phyloP scores from a whole-genome alignment of 2,329 filamentous ascomycete genomes.

The Claviceps paspali region DNA sequence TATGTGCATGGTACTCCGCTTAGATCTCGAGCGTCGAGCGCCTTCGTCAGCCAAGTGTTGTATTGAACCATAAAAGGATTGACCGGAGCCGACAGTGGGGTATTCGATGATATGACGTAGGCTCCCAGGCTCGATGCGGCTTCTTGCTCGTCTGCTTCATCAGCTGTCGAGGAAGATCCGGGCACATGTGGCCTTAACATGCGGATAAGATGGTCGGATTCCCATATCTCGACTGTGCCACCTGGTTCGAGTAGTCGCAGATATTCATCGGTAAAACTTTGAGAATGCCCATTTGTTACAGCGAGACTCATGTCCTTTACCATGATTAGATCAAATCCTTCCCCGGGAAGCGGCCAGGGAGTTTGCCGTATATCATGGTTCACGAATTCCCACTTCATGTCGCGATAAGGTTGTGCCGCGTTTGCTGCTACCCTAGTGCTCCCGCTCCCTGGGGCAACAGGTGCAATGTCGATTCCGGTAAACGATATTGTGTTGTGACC shows the following conservation, averaged over 20 bases:
- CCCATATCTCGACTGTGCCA: constrained; percentile 77
- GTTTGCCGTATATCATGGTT: constrained; percentile 67
- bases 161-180: constrained; percentile 20
- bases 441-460: constrained; percentile 39
- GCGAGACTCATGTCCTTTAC: constrained; percentile 66
- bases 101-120: constrained; percentile 70
- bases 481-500: constrained; percentile 60
- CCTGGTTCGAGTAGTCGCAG: constrained; percentile 63
- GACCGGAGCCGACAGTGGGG: constrained; percentile 63
- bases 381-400: constrained; percentile 78
- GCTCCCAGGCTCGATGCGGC: constrained; percentile 57
- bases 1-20: constrained; percentile 64
- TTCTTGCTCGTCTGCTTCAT: constrained; percentile 40
- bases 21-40: constrained; percentile 56
- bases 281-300: constrained; percentile 43
- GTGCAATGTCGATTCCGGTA: constrained; percentile 68
- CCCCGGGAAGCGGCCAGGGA: constrained; percentile 64
- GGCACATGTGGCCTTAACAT: constrained; percentile 69
- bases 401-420: constrained; percentile 42
- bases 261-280: constrained; percentile 50
- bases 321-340: constrained; percentile 77
- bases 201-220: constrained; percentile 70
- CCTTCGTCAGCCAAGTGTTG: constrained; percentile 66
- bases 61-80: constrained; percentile 74
- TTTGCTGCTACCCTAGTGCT: constrained; percentile 16